Evolutionary conservation across 805 yeast species (phyloP).

Genomic region (Ogataea neopini): DNA sequence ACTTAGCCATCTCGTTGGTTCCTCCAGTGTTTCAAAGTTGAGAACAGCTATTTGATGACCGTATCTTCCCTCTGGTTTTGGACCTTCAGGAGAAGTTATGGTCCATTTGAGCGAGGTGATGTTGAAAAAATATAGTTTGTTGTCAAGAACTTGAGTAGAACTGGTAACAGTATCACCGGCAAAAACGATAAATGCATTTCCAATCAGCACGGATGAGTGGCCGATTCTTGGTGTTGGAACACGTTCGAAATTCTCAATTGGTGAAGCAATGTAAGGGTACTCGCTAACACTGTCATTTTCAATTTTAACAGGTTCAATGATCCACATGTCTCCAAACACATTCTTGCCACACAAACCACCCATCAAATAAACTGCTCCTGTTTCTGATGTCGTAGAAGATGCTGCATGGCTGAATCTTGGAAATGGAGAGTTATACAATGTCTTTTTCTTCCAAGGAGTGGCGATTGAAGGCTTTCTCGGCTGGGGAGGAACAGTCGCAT

Average conservation of each 20-base stretch:
- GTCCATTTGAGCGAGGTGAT: conserved; percentile 79
- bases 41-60: conserved; percentile 90
- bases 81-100: conserved; percentile 69
- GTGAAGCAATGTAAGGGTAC: conserved; percentile 45
- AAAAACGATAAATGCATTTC: conserved; percentile 91
- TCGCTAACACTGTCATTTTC: conserved; percentile 27
- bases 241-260: conserved; percentile 69
- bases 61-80: conserved; percentile 87
- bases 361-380: conserved; percentile 82
- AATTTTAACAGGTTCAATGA: conserved; percentile 52
- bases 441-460: conserved; percentile 65
- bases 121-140: conserved; percentile 84
- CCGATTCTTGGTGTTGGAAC: conserved; percentile 97
- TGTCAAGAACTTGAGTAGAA: conserved; percentile 76
- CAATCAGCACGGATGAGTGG: conserved; percentile 87
- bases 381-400: conserved; percentile 71
- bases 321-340: conserved; percentile 96
- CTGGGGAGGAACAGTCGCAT: not conserved
- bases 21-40: conserved; percentile 50
- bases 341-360: conserved; percentile 94
- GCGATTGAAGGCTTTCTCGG: not conserved
- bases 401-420: conserved; percentile 95
- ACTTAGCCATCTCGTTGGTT: conserved; percentile 41
- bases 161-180: conserved; percentile 96
- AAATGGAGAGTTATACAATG: conserved; percentile 75